Percentiles rank a stretch among this genome's conserved stretches.
Evolutionary conservation across 768 basidiomycete genomes (phyloP).

Genomic region (Pleurotus salmoneostramineus): DNA sequence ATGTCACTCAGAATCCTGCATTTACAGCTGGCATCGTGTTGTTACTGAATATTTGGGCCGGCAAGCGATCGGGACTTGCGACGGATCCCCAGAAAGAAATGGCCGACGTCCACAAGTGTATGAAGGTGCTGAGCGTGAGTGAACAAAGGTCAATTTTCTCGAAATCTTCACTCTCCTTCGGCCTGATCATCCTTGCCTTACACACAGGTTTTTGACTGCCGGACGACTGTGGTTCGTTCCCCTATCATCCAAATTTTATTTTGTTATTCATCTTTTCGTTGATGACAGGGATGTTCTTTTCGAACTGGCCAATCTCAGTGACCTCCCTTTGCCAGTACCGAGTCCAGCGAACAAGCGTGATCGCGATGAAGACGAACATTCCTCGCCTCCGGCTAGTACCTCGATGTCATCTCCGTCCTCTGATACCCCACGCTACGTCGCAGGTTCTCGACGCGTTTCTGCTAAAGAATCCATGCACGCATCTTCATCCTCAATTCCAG

Average conservation of each 20-base stretch:
- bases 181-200: too few species aligned
- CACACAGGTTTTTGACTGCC: conserved; percentile 36
- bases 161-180: too few species aligned
- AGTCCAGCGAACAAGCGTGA: conserved; percentile 27
- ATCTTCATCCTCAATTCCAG: background rate
- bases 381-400: conserved; percentile 21
- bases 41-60: conserved; percentile 65
- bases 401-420: conserved; percentile 12
- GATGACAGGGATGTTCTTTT: conserved; percentile 15
- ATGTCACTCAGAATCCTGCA: conserved; percentile 27
- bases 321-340: conserved; percentile 15
- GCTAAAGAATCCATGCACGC: conserved; percentile 14
- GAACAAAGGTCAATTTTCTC: too few species aligned
- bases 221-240: conserved; percentile 34
- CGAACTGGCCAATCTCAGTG: conserved; percentile 17
- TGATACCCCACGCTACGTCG: conserved; percentile 22
- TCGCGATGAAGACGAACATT: conserved; percentile 47
- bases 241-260: too few species aligned
- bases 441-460: conserved; percentile 28
- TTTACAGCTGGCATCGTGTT: conserved; percentile 49
- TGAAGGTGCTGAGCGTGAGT: conserved; percentile 42
- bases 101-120: conserved; percentile 56
- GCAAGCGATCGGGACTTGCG: conserved; percentile 39
- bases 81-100: conserved; percentile 49
- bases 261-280: too few species aligned